Evolutionary conservation across 768 basidiomycete genomes (phyloP), one percentile per base, ranked within the genome.

Genomic region (Mycena floridula): DNA sequence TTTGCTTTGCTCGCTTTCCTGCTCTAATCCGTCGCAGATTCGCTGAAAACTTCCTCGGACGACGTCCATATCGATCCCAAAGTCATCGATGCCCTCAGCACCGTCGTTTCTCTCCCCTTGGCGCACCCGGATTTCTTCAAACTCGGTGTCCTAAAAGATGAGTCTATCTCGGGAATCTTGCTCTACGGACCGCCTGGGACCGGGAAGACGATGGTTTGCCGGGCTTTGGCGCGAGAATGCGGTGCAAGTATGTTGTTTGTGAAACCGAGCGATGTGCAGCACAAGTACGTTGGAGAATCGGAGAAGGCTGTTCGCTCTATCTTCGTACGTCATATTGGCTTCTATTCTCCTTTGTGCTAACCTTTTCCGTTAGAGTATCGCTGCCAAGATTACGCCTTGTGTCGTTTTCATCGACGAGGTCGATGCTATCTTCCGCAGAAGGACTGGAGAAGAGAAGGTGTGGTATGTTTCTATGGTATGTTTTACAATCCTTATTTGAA

Each of bases 261-360:
- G 22, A 42, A 18, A 40, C 22, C 25, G 20, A 37, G 37, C n/a
- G 56, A 98, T 93, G 76, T 99, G 0, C 60, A 98, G 42, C 97
- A 86, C 67, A 98, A 98, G 64, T 99, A 85, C 54, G 92, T 99
- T 15, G 96, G 96, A 16, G 95, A 99, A 66, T 96, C 93, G 0
- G 96, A 99, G 63, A 76, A 88, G 32, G 89, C 91, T 0, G 88
- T 98, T 13, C 79, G 96, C 24, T 94, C 97, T 56, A 85, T 94
- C 44, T 99, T 99, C 64, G 55, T 57, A 25, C 38, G 53, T 50
- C 21, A 13, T n/a, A 39, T n/a, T n/a, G 9, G 9, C 18, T 16
- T 9, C 15, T 39, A n/a, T 18, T 39, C 37, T 16, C 37, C 8
- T 40, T 40, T 16, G 37, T 41, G 37, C 37, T 41, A 21, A 15